A percentile compares a stretch with the other conserved stretches of the same genome.
Evolutionary conservation across 768 basidiomycete species (phyloP).

Genomic region (Suillus fuscotomentosus): DNA sequence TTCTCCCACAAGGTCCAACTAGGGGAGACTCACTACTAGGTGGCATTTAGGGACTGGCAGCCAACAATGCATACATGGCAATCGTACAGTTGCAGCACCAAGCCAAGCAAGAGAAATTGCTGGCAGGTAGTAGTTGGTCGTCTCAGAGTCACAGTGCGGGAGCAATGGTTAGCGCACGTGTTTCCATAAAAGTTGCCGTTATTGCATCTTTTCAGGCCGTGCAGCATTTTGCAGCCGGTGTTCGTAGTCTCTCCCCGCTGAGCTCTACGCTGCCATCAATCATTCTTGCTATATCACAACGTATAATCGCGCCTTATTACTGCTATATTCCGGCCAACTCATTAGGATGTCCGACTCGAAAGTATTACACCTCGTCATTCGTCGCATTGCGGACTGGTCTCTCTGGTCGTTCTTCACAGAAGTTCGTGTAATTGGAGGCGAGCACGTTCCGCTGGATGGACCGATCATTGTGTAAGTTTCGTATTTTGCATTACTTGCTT

Average conservation of each 20-base stretch:
- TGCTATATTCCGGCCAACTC: not conserved
- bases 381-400: conserved; percentile 68
- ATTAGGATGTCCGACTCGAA: conserved; percentile 33
- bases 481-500: not conserved
- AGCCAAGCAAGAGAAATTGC: not conserved
- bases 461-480: conserved; percentile 88
- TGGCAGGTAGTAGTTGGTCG: no score
- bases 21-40: not conserved
- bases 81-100: not conserved
- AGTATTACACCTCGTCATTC: conserved; percentile 67
- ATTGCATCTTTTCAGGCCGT: not conserved
- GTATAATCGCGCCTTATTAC: not conserved
- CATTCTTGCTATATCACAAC: not conserved
- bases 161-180: conserved; percentile 1
- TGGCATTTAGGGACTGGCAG: not conserved
- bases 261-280: not conserved
- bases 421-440: conserved; percentile 80
- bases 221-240: not conserved
- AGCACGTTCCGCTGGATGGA: conserved; percentile 84
- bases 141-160: not conserved
- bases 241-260: not conserved
- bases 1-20: not conserved
- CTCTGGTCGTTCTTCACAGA: conserved; percentile 87
- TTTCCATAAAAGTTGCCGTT: not conserved
- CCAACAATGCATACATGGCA: not conserved